Evolutionary conservation across 208 protist genomes (phyloP), one percentile per base, ranked within the genome.

Genomic region (Trypanosoma cruzi): DNA sequence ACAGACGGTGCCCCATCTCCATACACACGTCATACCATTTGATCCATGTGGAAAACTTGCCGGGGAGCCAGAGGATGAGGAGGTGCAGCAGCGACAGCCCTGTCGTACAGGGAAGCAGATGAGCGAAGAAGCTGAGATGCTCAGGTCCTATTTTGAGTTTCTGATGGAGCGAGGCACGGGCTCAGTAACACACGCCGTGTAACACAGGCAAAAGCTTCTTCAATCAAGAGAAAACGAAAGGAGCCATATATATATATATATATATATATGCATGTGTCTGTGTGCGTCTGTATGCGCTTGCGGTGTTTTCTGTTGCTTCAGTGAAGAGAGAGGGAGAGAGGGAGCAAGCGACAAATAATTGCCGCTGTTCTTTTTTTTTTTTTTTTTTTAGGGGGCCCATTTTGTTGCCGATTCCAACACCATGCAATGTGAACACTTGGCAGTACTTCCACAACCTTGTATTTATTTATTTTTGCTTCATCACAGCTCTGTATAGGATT

Each of bases 1-100:
- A 20, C 90, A 96, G 69, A 96, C 90, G 22, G 88, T 96, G 3
- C 71, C 79, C 2, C 90, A 96, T 69, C 71, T 92, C 16, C 90
- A 96, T 68, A 85, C 84, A 31, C 90, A 96, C 65, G 65, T 96
- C 34, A 96, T 96, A 55, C 90, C 90, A 0, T 93, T 93, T 58
- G 81, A 93, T 64, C 81, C 87, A 13, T 37, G 42, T 26, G 89
- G 86, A 20, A 75, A 80, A 53, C 74, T 95, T 16, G 83, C 85
- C 0, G 82, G 83, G 22, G 79, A 90, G 75, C 90, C 90, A 20
- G 90, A 95, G 79, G 55, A 61, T 20, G 85, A 88, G 52, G 75
- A 73, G 52, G 75, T 83, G 67, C 83, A 89, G 84, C 74, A 63
- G 26, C 69, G 77, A 14, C 75, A 79, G 11, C 60, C 75, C 10